Base-by-base conservation (phyloP, 1,284 basidiomycete genomes). In the Trametes sp. region DNA sequence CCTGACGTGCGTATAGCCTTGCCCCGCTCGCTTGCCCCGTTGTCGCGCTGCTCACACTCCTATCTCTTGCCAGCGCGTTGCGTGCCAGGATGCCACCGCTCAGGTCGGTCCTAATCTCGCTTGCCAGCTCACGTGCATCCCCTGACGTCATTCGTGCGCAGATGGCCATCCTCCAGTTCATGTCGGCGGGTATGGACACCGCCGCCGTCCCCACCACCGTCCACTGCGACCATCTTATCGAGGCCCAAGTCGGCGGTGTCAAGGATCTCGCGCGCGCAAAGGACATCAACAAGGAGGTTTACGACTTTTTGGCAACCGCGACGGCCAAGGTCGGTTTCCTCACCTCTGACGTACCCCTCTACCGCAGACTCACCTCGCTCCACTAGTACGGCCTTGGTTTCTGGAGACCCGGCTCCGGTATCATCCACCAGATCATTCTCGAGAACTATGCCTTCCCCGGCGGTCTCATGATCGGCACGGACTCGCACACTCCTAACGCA, bases 161-260 rank as follows among this genome's bases (percentile, higher is more conserved):
- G 92, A 99, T 99, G 98, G 98, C 98, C 42, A 88, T 99, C 65
- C 88, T 99, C 71, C 97, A 99, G 84, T 99, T 99, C 88, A 99
- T 99, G 98, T 98, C 97, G 54, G 96, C 98, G 28, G 97, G 97
- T 72, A 96, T 99, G 84, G 95, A 96, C 78, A 96, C 95, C 57
- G 95, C 94, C 53, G 96, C 97, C 61, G 96, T 98, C 69, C 97
- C 98, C 51, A 96, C 97, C 69, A 98, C 97, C 66, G 95, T 98
- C 60, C 95, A 98, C 85, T 99, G 98, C 78, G 97, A 99, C 83
- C 97, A 99, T 83, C 87, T 99, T 78, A 98, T 99, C 76, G 95
- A 98, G 83, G 97, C 98, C 51, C 96, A 98, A 78, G 79, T 95
- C 65, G 96, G 96, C 64, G 96, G 96, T 77, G 88, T 85, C 50